Conservation (phyloP, 192 early-diverging fungal species). For the Entomortierella beljakovae region DNA sequence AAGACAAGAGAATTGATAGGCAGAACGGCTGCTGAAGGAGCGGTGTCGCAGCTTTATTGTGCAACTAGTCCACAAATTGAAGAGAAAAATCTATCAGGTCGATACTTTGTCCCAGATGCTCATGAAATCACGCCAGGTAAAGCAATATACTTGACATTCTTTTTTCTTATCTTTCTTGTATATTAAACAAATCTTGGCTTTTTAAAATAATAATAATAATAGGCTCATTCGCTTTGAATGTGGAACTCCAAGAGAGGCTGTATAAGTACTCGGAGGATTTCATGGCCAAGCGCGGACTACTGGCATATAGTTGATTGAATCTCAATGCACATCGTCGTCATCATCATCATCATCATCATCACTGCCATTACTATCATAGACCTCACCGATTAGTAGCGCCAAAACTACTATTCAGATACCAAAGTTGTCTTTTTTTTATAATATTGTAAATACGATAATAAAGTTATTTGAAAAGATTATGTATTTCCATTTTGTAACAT, state of each 20-base stretch:
- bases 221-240: constrained; percentile 44
- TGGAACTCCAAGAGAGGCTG: constrained; percentile 39
- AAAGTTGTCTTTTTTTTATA: too few relatives aligned
- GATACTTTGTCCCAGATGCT: constrained; percentile 53
- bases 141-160: not conserved
- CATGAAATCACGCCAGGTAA: constrained; percentile 47
- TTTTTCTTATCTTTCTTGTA: not conserved
- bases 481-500: too few relatives aligned
- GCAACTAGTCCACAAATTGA: constrained; percentile 66
- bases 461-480: too few relatives aligned
- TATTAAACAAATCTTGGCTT: not conserved
- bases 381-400: too few relatives aligned
- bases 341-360: too few relatives aligned
- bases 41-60: constrained; percentile 60
- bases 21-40: constrained; percentile 53
- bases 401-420: too few relatives aligned
- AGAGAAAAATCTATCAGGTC: constrained; percentile 47
- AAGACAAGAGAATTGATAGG: constrained; percentile 9
- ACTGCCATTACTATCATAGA: too few relatives aligned
- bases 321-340: too few relatives aligned
- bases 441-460: too few relatives aligned
- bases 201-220: not conserved
- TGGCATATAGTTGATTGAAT: constrained; percentile 8
- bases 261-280: constrained; percentile 50
- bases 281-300: constrained; percentile 35